Evolutionary conservation across 768 basidiomycete genomes (phyloP), one percentile per base, ranked within the genome.

Genomic region (Thelephora aurantiotincta): DNA sequence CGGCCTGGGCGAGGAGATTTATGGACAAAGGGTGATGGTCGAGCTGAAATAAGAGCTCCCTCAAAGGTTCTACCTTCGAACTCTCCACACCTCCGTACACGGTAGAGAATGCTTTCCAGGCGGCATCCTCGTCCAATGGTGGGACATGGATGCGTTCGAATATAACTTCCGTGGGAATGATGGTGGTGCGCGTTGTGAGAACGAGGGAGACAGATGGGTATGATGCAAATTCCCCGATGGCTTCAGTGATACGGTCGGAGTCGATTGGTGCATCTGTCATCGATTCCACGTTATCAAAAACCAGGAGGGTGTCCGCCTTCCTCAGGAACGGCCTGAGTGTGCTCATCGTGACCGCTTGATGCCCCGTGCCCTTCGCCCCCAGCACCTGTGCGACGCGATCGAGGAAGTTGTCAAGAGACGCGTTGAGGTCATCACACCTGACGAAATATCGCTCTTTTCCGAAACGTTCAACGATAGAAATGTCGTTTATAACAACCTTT

Each of bases 381-480:
- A 41, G 18, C 9, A 41, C 38, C 16, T 41, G 14, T 2, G 14
- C 16, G 38, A 41, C 22, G 14, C 38, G 38, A 41, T 41, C 23
- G 12, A 43, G 12, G 11, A 51, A 20, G 6, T 48, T 35, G 20
- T 18, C 50, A 33, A 37, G 33, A 5, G 41, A 22, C 48, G 43
- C 19, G 3, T 7, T 18, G 33, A 43, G 13, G 16, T 44, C 50
- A 22, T 49, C 47, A 14, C 50, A 51, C 12, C 38, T 11, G 6
- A 48, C 43, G 26, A 51, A 51, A 19, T 48, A 49, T 14, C 47
- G 34, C 16, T 41, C 35, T 26, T 44, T 30, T 4, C 37, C 16
- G 35, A 49, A 51, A 18, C 22, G 42, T 20, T n/a, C n/a, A 6
- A 35, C 11, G 14, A 49, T 18, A 9, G 36, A 13, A 13, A 23